Percentiles rank a stretch among this genome's conserved stretches.
These are phyloP conservation scores for Bonia amplexicaulis DNA, from an alignment of 176 grass and related monocot species.

Conservation along the genomic window DNA sequence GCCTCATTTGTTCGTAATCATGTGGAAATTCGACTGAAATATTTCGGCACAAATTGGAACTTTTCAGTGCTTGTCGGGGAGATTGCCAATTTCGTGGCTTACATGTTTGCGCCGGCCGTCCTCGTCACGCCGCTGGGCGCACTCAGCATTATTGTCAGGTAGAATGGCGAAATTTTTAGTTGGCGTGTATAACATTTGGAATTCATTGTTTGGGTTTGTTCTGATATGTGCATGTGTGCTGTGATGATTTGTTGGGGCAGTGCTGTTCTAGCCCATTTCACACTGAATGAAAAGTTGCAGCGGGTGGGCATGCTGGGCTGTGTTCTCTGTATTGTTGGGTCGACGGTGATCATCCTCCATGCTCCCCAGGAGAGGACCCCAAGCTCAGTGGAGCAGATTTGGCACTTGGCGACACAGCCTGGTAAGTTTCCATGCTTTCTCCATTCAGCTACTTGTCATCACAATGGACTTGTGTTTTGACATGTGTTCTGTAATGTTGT, in stretches of 20 bases:
- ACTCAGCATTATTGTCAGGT: slow-evolving; percentile 94
- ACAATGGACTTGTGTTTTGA: not conserved
- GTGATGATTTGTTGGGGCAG: slow-evolving; percentile 30
- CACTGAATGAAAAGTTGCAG: slow-evolving; percentile 81
- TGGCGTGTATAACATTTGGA: not conserved
- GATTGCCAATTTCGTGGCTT: slow-evolving; percentile 87
- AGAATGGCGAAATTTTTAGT: not conserved
- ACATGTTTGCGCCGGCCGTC: slow-evolving; percentile 86
- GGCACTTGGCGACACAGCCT: slow-evolving; percentile 75
- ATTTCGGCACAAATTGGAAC: not conserved
- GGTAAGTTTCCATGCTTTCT: slow-evolving; percentile 30
- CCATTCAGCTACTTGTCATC: not conserved
- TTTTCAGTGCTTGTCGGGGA: slow-evolving; percentile 84
- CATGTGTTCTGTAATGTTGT: slow-evolving; percentile 13
- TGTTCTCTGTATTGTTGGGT: slow-evolving; percentile 83
- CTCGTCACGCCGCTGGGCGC: slow-evolving; percentile 84
- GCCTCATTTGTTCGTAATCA: slow-evolving; percentile 1
- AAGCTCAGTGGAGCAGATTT: slow-evolving; percentile 83
- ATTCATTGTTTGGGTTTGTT: slow-evolving; percentile 4
- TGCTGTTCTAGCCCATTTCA: slow-evolving; percentile 92
- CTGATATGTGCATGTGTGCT: not conserved
- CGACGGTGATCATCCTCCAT: slow-evolving; percentile 90
- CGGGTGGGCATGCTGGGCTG: slow-evolving; percentile 90
- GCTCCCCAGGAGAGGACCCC: slow-evolving; percentile 78
- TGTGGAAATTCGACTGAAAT: slow-evolving; percentile 6